Percentiles rank a stretch among this genome's conserved stretches.
Evolutionary conservation across 345 rosid species (phyloP).

Genomic region (Bruguiera parviflora): DNA sequence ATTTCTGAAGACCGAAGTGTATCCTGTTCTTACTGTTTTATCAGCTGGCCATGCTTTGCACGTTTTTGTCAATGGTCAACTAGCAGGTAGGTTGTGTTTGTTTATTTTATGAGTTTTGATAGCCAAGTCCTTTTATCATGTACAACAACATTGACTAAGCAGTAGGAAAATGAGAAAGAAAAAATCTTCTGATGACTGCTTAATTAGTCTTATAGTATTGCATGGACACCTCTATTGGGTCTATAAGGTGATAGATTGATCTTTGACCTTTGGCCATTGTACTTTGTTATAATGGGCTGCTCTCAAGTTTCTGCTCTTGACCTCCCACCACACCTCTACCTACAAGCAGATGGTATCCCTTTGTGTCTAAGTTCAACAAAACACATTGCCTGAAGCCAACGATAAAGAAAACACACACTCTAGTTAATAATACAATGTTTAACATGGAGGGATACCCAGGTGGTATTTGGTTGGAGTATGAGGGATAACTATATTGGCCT

Average conservation of each 20-base stretch:
- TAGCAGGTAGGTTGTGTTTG: conserved; percentile 44
- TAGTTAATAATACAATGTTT: too few relatives aligned
- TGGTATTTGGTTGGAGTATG: too few relatives aligned
- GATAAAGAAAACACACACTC: background rate
- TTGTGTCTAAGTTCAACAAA: background rate
- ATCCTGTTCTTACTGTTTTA: conserved; percentile 42
- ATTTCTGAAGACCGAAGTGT: conserved; percentile 29
- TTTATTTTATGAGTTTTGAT: background rate
- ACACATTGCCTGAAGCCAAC: background rate
- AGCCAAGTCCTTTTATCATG: background rate
- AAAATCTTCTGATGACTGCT: background rate
- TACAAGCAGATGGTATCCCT: background rate
- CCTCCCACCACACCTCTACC: background rate
- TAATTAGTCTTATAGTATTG: background rate
- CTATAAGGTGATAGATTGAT: too few relatives aligned
- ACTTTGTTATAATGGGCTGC: background rate
- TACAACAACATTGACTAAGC: background rate
- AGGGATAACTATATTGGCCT: background rate
- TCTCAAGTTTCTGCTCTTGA: background rate
- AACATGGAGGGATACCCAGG: too few relatives aligned
- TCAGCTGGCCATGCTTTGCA: conserved; percentile 85
- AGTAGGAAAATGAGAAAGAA: background rate
- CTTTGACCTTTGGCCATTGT: too few relatives aligned
- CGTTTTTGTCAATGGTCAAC: conserved; percentile 74
- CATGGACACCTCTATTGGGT: too few relatives aligned